phyloP scores from a whole-genome alignment of 768 basidiomycete genomes.

The Sporobolomyces pararoseus region DNA sequence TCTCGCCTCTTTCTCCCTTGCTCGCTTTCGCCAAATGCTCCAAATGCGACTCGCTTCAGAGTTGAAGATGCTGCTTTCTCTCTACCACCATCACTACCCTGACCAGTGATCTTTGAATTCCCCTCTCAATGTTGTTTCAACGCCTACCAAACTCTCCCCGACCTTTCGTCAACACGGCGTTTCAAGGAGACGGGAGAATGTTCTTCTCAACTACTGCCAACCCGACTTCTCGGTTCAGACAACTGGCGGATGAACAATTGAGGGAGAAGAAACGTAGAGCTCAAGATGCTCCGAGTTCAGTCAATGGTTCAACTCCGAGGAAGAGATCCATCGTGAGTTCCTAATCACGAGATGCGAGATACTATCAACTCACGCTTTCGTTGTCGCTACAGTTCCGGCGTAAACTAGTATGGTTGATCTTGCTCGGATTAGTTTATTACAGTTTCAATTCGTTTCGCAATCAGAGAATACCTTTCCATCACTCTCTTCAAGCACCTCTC shows the following conservation, averaged over 20 bases:
- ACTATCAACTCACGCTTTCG: background rate
- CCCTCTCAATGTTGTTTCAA: background rate
- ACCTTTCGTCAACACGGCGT: background rate
- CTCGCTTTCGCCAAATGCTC: too few species aligned
- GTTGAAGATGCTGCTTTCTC: too few species aligned
- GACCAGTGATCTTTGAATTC: background rate
- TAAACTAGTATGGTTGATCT: background rate
- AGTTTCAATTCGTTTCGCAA: background rate
- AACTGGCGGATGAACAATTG: constrained; percentile 6
- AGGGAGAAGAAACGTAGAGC: constrained; percentile 8
- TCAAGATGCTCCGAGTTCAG: background rate
- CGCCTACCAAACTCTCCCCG: background rate
- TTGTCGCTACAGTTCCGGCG: background rate
- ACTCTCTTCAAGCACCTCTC: background rate
- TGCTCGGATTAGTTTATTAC: background rate
- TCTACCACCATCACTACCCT: background rate
- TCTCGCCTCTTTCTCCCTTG: too few species aligned
- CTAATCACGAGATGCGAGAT: background rate
- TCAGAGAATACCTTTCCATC: constrained; percentile 38
- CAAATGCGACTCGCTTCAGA: too few species aligned
- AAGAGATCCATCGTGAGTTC: background rate
- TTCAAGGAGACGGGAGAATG: background rate
- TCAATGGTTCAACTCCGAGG: background rate
- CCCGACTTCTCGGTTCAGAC: constrained; percentile 3
- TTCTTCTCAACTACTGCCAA: background rate